Evolutionary conservation across 2,329 filamentous ascomycete genomes (phyloP).

Genomic region (Colletotrichum incanum): DNA sequence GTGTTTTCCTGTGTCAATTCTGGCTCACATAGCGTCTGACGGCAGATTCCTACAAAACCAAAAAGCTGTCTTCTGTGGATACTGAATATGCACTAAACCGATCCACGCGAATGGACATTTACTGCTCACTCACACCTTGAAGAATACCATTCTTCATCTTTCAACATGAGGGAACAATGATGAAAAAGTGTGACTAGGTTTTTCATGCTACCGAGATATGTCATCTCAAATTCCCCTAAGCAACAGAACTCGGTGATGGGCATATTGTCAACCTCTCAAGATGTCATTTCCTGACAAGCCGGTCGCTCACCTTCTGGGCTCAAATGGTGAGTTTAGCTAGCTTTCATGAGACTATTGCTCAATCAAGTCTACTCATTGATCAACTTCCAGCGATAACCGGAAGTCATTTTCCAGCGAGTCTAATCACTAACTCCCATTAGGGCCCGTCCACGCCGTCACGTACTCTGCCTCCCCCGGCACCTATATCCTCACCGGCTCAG

Average conservation of each 20-base stretch:
- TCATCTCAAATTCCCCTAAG: not conserved
- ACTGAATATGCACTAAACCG: conserved; percentile 39
- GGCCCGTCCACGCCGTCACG: conserved; percentile 79
- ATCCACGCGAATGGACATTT: conserved; percentile 12
- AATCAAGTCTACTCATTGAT: not conserved
- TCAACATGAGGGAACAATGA: conserved; percentile 1
- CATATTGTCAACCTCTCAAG: conserved; percentile 29
- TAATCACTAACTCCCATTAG: conserved; percentile 56
- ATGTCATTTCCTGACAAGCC: conserved; percentile 67
- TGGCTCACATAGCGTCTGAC: not conserved
- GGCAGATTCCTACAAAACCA: not conserved
- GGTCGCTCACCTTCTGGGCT: conserved; percentile 70
- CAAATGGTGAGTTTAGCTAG: conserved; percentile 66
- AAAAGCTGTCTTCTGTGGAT: not conserved
- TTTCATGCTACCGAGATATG: conserved; percentile 14
- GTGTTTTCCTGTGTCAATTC: not conserved
- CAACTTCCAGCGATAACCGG: too few relatives aligned
- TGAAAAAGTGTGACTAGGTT: not conserved
- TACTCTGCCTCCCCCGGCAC: conserved; percentile 82
- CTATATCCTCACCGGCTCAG: conserved; percentile 87
- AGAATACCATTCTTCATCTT: not conserved
- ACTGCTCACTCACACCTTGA: not conserved
- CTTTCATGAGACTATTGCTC: not conserved
- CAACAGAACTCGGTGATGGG: conserved; percentile 26
- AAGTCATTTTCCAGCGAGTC: not conserved